Conservation (phyloP, 192 early-diverging fungal genomes). For the Chytriomyces confervae region DNA sequence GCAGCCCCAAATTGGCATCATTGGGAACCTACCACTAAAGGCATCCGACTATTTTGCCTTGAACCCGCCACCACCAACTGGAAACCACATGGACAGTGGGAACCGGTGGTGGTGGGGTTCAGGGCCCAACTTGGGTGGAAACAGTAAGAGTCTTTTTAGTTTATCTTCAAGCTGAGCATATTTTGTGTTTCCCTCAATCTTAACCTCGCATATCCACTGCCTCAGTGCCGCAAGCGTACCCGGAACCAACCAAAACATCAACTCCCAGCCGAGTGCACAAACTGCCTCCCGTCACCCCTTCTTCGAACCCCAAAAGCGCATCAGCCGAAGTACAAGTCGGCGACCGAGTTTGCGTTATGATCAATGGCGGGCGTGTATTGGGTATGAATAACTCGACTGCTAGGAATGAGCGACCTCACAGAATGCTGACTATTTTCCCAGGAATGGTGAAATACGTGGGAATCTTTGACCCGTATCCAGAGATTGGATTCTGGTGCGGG, state of each 20-base stretch:
- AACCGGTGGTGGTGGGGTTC: slow-evolving; percentile 59
- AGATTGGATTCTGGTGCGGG: slow-evolving; percentile 52
- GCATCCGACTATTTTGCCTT: slow-evolving; percentile 52
- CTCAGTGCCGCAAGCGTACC: not conserved
- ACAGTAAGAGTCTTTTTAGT: slow-evolving; percentile 44
- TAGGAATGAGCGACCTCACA: no score
- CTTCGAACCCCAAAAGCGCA: not conserved
- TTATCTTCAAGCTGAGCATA: not conserved
- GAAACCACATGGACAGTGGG: slow-evolving; percentile 57
- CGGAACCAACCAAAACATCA: not conserved
- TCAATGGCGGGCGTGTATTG: slow-evolving; percentile 39
- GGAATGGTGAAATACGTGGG: slow-evolving; percentile 52
- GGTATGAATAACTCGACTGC: slow-evolving; percentile 20
- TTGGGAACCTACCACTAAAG: slow-evolving; percentile 45
- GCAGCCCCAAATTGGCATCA: slow-evolving; percentile 42
- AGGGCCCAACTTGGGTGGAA: slow-evolving; percentile 44
- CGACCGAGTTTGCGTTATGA: slow-evolving; percentile 44
- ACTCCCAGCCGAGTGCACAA: not conserved
- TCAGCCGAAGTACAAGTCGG: slow-evolving; percentile 37
- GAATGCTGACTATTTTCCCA: not conserved
- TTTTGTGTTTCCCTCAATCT: no score
- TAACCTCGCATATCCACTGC: no score
- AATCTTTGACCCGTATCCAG: slow-evolving; percentile 46
- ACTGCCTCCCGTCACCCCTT: no score
- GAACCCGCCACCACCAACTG: slow-evolving; percentile 56